Percentiles rank a stretch among this genome's conserved stretches.
These are phyloP conservation scores for Globisporangium cederbergense DNA, from an alignment of 352 stramenopile genomes.

Conservation along the genomic window DNA sequence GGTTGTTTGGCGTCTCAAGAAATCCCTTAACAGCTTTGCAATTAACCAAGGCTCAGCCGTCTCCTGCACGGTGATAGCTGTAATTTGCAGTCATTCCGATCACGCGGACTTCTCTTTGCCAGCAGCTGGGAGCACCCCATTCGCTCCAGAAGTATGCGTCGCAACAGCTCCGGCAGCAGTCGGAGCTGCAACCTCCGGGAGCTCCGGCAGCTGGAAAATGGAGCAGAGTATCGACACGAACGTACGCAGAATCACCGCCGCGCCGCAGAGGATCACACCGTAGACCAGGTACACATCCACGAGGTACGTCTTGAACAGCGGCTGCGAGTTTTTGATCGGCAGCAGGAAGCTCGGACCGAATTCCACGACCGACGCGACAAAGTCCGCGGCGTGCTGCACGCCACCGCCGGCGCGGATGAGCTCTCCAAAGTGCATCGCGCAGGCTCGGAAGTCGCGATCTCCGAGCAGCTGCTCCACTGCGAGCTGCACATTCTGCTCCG, in stretches of 20 bases:
- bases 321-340: constrained; percentile 54
- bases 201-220: constrained; percentile 46
- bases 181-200: not conserved
- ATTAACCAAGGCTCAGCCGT: not conserved
- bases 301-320: constrained; percentile 81
- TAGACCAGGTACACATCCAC: constrained; percentile 88
- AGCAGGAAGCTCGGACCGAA: constrained; percentile 52
- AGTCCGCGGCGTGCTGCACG: constrained; percentile 43
- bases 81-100: not conserved
- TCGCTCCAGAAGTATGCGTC: not conserved
- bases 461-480: constrained; percentile 38
- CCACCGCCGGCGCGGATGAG: constrained; percentile 63
- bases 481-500: constrained; percentile 26
- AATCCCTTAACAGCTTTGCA: not conserved
- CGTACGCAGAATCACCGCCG: constrained; percentile 79
- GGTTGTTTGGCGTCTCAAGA: not conserved
- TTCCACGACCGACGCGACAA: constrained; percentile 49
- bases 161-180: not conserved
- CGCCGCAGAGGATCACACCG: constrained; percentile 72
- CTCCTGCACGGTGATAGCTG: not conserved
- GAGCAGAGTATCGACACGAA: constrained; percentile 65
- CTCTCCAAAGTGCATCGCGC: constrained; percentile 47
- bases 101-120: constrained; percentile 9
- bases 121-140: not conserved
- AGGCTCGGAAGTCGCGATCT: constrained; percentile 30